phyloP scores from a whole-genome alignment of 176 grass and related monocot species.

The Zizania latifolia region DNA sequence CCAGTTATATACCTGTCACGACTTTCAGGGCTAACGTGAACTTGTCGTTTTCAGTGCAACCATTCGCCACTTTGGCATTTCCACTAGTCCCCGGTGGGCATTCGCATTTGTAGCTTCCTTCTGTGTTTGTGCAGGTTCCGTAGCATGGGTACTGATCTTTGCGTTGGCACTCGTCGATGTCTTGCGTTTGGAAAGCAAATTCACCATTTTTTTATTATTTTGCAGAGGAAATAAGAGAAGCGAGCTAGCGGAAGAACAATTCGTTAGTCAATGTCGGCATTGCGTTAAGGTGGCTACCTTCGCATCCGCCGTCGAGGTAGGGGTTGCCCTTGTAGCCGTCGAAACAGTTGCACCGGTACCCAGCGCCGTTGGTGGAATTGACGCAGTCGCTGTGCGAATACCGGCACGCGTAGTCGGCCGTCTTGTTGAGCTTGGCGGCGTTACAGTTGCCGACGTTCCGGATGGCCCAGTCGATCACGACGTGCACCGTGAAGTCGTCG shows the following conservation, averaged over 20 bases:
- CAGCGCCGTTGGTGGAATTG: constrained; percentile 13
- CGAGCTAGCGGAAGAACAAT: neutral
- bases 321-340: constrained; percentile 51
- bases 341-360: constrained; percentile 53
- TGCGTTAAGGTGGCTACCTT: constrained; percentile 10
- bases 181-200: constrained; percentile 12
- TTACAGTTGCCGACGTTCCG: constrained; percentile 26
- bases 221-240: neutral
- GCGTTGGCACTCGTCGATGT: constrained; percentile 56
- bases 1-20: constrained; percentile 33
- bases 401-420: constrained; percentile 46
- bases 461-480: constrained; percentile 61
- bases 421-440: constrained; percentile 2
- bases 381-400: neutral
- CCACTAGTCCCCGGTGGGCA: constrained; percentile 41
- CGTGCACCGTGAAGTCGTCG: constrained; percentile 22
- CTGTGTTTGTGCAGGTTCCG: constrained; percentile 36
- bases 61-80: neutral
- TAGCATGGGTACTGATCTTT: constrained; percentile 24
- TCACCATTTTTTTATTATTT: too few species aligned
- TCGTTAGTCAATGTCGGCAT: neutral
- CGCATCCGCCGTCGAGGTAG: constrained; percentile 50
- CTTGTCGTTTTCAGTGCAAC: constrained; percentile 45
- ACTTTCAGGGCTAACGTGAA: constrained; percentile 47
- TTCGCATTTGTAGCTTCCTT: constrained; percentile 15